A percentile compares a stretch with the other conserved stretches of the same genome.
These are phyloP conservation scores for Euphorbia tirucalli DNA, from an alignment of 345 rosid genomes.

Conservation along the genomic window DNA sequence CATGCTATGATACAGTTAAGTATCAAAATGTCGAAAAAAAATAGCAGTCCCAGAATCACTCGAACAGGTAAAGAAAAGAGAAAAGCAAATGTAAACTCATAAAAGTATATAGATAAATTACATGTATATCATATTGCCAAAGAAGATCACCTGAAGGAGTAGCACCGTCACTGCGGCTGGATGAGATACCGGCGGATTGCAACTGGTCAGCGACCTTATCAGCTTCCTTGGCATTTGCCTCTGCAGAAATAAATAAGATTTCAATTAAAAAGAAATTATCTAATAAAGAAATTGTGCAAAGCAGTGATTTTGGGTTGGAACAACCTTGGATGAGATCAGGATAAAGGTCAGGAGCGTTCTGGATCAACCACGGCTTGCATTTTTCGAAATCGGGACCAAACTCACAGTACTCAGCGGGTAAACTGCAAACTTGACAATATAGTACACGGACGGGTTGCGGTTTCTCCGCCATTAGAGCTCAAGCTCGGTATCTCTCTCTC, in stretches of 20 bases:
- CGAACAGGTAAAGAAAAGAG: background rate
- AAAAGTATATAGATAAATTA: background rate
- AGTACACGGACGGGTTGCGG: constrained; percentile 62
- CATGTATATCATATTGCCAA: background rate
- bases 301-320: background rate
- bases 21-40: too few species aligned
- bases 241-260: constrained; percentile 27
- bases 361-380: constrained; percentile 90
- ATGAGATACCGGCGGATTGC: constrained; percentile 65
- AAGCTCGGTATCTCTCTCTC: background rate
- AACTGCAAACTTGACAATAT: constrained; percentile 78
- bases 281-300: background rate
- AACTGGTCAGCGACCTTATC: constrained; percentile 64
- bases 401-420: constrained; percentile 94
- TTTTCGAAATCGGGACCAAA: constrained; percentile 87
- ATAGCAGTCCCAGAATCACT: background rate
- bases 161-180: constrained; percentile 49
- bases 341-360: constrained; percentile 76
- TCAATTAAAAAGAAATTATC: background rate
- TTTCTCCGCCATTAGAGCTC: constrained; percentile 56
- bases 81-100: background rate
- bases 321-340: constrained; percentile 65
- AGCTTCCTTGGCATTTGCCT: constrained; percentile 60
- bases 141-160: constrained; percentile 36
- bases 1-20: background rate